Conservation (phyloP, 176 grass and related monocot species). For the Chrysopogon serrulatus region DNA sequence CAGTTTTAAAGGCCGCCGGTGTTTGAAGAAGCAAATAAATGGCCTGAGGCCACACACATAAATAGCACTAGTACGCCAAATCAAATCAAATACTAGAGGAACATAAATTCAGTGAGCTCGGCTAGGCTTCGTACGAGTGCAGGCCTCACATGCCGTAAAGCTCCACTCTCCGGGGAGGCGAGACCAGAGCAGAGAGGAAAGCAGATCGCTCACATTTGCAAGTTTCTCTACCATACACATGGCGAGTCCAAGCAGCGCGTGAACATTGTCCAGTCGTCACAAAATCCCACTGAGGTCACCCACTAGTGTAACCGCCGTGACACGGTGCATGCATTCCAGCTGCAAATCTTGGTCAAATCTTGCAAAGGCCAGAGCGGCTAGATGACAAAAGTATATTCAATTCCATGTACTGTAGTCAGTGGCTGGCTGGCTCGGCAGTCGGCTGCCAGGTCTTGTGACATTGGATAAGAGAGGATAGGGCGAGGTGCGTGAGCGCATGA, state of each 20-base stretch:
- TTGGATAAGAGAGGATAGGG: background rate
- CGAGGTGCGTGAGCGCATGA: constrained; percentile 19
- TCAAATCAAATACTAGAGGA: background rate
- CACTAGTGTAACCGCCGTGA: background rate
- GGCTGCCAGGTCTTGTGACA: constrained; percentile 1
- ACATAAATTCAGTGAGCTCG: background rate
- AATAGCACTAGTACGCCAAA: background rate
- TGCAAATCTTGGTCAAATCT: constrained; percentile 35
- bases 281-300: constrained; percentile 4
- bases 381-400: constrained; percentile 40
- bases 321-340: background rate
- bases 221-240: too few relatives aligned
- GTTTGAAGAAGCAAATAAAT: constrained; percentile 1
- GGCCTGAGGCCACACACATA: background rate
- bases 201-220: too few relatives aligned
- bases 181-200: too few relatives aligned
- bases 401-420: background rate
- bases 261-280: constrained; percentile 12
- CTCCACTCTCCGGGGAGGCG: too few relatives aligned
- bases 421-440: background rate
- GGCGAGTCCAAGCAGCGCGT: constrained; percentile 13
- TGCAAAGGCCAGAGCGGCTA: background rate
- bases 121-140: background rate
- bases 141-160: background rate
- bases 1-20: background rate